Percentiles rank a stretch among this genome's conserved stretches.
Evolutionary conservation across 2,329 filamentous ascomycete genomes (phyloP).

Genomic region (Fusarium xylarioides): DNA sequence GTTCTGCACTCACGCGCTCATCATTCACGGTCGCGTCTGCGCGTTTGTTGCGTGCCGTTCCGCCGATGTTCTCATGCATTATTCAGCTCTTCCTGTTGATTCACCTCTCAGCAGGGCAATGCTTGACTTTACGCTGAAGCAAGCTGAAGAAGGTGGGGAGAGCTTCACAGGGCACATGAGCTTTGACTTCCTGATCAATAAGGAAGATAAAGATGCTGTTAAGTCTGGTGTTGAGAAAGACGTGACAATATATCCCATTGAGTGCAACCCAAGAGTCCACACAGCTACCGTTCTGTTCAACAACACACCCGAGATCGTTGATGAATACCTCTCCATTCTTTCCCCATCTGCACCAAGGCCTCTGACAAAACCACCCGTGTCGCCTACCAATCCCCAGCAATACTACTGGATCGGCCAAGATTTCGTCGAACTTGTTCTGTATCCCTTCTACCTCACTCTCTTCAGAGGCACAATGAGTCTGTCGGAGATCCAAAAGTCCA

Average conservation of each 20-base stretch:
- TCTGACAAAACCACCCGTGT: constrained; percentile 27
- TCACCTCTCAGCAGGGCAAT: constrained; percentile 67
- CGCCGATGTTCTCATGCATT: constrained; percentile 71
- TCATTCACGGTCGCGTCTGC: constrained; percentile 71
- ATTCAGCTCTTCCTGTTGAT: constrained; percentile 64
- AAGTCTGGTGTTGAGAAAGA: constrained; percentile 39
- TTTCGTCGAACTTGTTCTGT: constrained; percentile 60
- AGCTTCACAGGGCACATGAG: constrained; percentile 74
- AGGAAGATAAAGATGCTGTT: constrained; percentile 4
- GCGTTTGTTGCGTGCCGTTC: constrained; percentile 74
- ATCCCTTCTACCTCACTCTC: constrained; percentile 52
- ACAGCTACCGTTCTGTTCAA: constrained; percentile 72
- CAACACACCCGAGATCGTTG: constrained; percentile 56
- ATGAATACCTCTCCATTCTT: constrained; percentile 63
- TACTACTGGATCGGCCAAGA: constrained; percentile 77
- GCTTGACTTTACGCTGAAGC: constrained; percentile 69
- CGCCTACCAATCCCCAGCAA: constrained; percentile 36
- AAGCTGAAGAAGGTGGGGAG: constrained; percentile 60
- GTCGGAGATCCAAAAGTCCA: constrained; percentile 29
- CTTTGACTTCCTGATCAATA: constrained; percentile 72
- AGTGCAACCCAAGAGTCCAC: constrained; percentile 76
- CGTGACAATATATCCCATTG: constrained; percentile 67
- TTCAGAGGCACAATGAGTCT: constrained; percentile 36
- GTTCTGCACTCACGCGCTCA: constrained; percentile 76
- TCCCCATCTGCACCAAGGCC: constrained; percentile 22